Percentiles rank a stretch among this genome's conserved stretches.
Conservation (phyloP, 78 protist genomes). For the Cavenderia fasciculata region DNA sequence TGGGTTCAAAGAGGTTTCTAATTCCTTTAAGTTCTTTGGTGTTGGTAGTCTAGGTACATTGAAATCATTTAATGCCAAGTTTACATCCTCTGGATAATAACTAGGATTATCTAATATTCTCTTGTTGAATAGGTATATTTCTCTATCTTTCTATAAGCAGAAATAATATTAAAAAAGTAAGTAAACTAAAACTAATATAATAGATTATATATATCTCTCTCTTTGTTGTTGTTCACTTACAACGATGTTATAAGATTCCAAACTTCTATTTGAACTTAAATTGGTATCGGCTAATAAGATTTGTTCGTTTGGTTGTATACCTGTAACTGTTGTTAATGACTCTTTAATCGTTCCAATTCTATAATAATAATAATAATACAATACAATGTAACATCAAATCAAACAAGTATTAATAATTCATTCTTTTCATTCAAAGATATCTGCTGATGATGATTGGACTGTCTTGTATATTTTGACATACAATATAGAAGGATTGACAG, state of each 20-base stretch:
- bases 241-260: slow-evolving; percentile 21
- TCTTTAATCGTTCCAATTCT: slow-evolving; percentile 38
- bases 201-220: background rate
- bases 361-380: no score
- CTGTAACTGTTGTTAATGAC: slow-evolving; percentile 20
- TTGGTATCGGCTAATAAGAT: slow-evolving; percentile 19
- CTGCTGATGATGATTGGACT: no score
- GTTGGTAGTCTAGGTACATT: slow-evolving; percentile 29
- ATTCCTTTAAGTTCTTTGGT: slow-evolving; percentile 16
- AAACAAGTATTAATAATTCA: background rate
- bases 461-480: no score
- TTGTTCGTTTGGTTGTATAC: slow-evolving; percentile 12
- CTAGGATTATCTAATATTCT: slow-evolving; percentile 5
- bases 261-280: slow-evolving; percentile 25
- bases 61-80: slow-evolving; percentile 26
- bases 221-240: slow-evolving; percentile 16
- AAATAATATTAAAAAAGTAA: background rate
- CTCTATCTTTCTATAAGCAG: slow-evolving; percentile 41
- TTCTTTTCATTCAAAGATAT: no score
- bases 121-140: slow-evolving; percentile 36
- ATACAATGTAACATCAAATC: no score
- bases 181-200: background rate
- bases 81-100: slow-evolving; percentile 22
- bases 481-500: slow-evolving; percentile 43
- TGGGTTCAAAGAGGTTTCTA: slow-evolving; percentile 20